These are phyloP conservation scores for Penicillium paradoxum DNA, from an alignment of 495 filamentous ascomycete genomes.

Conservation along the genomic window DNA sequence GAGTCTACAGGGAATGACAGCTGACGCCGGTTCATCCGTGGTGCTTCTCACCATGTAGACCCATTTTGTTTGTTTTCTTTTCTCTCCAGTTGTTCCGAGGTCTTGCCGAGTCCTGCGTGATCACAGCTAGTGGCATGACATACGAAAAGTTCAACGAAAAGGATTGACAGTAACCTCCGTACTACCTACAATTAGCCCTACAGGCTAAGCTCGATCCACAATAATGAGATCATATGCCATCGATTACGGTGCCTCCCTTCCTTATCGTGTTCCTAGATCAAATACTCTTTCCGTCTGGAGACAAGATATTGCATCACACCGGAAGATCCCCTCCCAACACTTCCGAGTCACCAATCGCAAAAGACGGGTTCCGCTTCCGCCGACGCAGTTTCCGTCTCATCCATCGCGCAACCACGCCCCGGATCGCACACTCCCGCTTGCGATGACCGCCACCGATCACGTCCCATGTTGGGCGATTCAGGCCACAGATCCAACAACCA, in stretches of 20 bases:
- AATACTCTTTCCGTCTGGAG: neutral
- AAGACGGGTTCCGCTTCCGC: neutral
- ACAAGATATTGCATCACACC: conserved; percentile 6
- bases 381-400: neutral
- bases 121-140: neutral
- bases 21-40: neutral
- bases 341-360: neutral
- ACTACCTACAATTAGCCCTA: no score
- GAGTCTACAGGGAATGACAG: neutral
- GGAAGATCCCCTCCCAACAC: neutral
- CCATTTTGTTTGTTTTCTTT: neutral
- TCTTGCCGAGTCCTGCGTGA: neutral
- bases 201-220: no score
- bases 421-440: conserved; percentile 1
- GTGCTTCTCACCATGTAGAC: neutral
- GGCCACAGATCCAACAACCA: neutral
- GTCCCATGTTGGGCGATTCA: neutral
- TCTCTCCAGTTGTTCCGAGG: neutral
- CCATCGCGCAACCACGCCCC: neutral
- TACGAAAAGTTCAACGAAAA: neutral
- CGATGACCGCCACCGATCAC: conserved; percentile 3
- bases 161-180: no score
- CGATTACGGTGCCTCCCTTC: neutral
- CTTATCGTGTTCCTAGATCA: neutral
- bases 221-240: neutral